These are phyloP conservation scores for Aulographum hederae DNA, from an alignment of 2,329 filamentous ascomycete species.

Conservation along the genomic window DNA sequence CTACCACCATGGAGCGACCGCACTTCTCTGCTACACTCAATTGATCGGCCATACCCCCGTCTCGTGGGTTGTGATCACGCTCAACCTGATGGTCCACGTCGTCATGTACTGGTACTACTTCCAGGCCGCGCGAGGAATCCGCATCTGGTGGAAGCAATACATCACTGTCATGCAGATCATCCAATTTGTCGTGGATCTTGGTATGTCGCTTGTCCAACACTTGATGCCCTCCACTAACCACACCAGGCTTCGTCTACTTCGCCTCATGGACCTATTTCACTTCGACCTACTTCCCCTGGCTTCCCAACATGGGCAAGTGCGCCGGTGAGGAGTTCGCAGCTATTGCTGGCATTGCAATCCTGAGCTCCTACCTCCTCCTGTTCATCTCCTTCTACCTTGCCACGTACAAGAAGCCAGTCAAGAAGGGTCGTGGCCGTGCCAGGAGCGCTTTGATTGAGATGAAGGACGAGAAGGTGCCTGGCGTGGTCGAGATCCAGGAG, in stretches of 20 bases:
- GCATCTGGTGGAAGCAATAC: slow-evolving; percentile 99
- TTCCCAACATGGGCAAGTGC: slow-evolving; percentile 72
- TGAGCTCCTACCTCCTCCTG: slow-evolving; percentile 88
- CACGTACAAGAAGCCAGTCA: slow-evolving; percentile 77
- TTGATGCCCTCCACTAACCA: neutral
- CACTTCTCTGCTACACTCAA: slow-evolving; percentile 94
- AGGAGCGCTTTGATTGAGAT: slow-evolving; percentile 78
- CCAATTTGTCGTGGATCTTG: slow-evolving; percentile 93
- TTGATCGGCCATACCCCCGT: slow-evolving; percentile 83
- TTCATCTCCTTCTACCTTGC: slow-evolving; percentile 99
- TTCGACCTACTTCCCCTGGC: slow-evolving; percentile 68
- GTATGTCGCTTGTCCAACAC: slow-evolving; percentile 30
- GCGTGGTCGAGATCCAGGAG: slow-evolving; percentile 32
- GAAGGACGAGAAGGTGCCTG: slow-evolving; percentile 49
- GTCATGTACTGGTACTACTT: slow-evolving; percentile 99
- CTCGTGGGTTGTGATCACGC: slow-evolving; percentile 82
- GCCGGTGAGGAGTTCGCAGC: slow-evolving; percentile 95
- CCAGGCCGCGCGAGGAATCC: slow-evolving; percentile 87
- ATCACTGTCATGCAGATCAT: slow-evolving; percentile 94
- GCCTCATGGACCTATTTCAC: slow-evolving; percentile 98
- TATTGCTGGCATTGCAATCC: slow-evolving; percentile 75
- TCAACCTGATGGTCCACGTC: slow-evolving; percentile 89
- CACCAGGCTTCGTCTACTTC: slow-evolving; percentile 84
- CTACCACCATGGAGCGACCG: slow-evolving; percentile 95
- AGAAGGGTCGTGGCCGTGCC: slow-evolving; percentile 55